Conservation (phyloP, 179 eudicot genomes). For the Vitellaria paradoxa region DNA sequence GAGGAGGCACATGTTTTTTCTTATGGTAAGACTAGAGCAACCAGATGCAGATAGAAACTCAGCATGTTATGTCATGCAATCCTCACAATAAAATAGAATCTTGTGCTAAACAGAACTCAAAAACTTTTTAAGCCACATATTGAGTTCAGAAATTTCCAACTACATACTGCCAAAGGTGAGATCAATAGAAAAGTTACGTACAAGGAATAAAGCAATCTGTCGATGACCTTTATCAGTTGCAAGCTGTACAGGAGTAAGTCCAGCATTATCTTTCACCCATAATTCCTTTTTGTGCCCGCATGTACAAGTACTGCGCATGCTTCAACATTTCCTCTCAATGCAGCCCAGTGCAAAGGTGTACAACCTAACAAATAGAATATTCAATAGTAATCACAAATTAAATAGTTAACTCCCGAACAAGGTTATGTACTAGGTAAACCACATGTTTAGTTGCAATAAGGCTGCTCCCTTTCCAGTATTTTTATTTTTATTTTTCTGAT, state of each 20-base stretch:
- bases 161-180: slow-evolving; percentile 4
- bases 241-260: slow-evolving; percentile 75
- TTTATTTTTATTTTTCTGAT: too few relatives aligned
- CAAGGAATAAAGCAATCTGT: slow-evolving; percentile 78
- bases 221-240: slow-evolving; percentile 97
- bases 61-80: slow-evolving; percentile 5
- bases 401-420: background rate
- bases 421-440: background rate
- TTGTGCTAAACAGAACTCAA: background rate
- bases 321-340: slow-evolving; percentile 75
- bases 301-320: slow-evolving; percentile 86
- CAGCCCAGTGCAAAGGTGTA: slow-evolving; percentile 98
- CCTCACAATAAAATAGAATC: background rate
- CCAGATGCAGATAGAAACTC: background rate
- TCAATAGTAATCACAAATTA: background rate
- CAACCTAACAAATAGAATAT: slow-evolving; percentile 53
- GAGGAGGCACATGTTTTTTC: background rate
- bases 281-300: slow-evolving; percentile 84
- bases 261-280: slow-evolving; percentile 77
- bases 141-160: background rate
- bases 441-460: background rate
- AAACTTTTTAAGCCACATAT: background rate
- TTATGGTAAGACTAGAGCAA: background rate
- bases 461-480: background rate
- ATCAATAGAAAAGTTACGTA: slow-evolving; percentile 41